Percentiles rank a stretch among this genome's conserved stretches.
Conservation (phyloP, 129 eudicot genomes). For the Flaveria brownii region DNA sequence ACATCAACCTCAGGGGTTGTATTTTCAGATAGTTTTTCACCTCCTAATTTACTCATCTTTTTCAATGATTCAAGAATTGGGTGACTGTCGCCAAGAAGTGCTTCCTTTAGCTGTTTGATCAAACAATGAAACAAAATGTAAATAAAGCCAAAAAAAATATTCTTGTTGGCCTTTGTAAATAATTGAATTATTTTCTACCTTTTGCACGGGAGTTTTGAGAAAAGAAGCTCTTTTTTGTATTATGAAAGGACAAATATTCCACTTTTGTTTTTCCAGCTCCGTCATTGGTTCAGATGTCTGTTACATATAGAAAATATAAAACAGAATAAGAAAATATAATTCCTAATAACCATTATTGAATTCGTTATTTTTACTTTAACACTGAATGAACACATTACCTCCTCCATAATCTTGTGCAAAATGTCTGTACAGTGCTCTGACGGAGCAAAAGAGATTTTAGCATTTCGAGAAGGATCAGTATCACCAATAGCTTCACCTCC, state of each 20-base stretch:
- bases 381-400: slow-evolving; percentile 35
- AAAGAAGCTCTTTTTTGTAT: slow-evolving; percentile 49
- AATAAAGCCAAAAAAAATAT: not conserved
- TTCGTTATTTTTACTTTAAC: not conserved
- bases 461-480: slow-evolving; percentile 16
- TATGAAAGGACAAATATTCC: slow-evolving; percentile 53
- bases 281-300: slow-evolving; percentile 46
- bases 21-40: slow-evolving; percentile 20
- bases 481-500: slow-evolving; percentile 27
- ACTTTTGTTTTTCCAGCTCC: slow-evolving; percentile 43
- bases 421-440: slow-evolving; percentile 54
- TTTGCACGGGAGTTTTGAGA: slow-evolving; percentile 45
- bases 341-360: not conserved
- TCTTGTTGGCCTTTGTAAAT: not conserved
- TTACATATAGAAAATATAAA: slow-evolving; percentile 9
- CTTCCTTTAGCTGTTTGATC: slow-evolving; percentile 62
- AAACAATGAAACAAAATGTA: slow-evolving; percentile 6
- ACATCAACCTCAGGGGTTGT: slow-evolving; percentile 21
- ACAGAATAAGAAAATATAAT: not conserved
- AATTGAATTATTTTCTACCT: slow-evolving; percentile 43
- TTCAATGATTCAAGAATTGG: slow-evolving; percentile 51
- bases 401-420: slow-evolving; percentile 38
- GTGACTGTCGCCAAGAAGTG: slow-evolving; percentile 50
- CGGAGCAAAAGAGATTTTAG: slow-evolving; percentile 42
- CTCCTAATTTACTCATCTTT: slow-evolving; percentile 49